These are phyloP conservation scores for Penicillium subrubescens DNA, from an alignment of 495 filamentous ascomycete species.

Conservation along the genomic window DNA sequence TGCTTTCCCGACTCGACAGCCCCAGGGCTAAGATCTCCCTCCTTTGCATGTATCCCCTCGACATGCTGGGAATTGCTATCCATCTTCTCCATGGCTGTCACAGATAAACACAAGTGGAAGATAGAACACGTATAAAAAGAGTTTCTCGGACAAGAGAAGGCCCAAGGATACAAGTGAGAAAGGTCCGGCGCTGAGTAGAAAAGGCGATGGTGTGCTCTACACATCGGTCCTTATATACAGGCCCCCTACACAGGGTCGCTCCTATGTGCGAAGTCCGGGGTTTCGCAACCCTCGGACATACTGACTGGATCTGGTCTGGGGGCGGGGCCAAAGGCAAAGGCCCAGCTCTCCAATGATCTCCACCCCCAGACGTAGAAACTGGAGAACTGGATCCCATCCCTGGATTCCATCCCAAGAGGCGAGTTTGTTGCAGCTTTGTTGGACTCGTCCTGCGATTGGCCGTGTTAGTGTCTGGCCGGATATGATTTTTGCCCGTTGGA, in stretches of 20 bases:
- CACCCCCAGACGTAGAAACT: conserved; percentile 5
- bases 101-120: not conserved
- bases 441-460: not conserved
- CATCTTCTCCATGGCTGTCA: conserved; percentile 20
- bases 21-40: not conserved
- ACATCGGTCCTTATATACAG: not conserved
- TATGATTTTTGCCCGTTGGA: not conserved
- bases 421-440: not conserved
- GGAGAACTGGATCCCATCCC: not conserved
- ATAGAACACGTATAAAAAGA: not conserved
- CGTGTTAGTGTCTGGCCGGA: not conserved
- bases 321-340: conserved; percentile 1
- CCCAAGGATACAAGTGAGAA: not conserved
- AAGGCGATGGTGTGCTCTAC: not conserved
- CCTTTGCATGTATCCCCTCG: conserved; percentile 21
- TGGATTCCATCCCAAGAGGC: no score
- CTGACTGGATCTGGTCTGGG: conserved; percentile 4
- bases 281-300: not conserved
- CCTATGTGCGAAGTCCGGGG: not conserved
- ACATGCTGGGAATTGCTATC: conserved; percentile 22
- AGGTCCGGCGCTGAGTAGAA: not conserved
- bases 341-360: not conserved
- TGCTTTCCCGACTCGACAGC: conserved; percentile 20
- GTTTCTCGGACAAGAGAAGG: not conserved
- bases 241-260: not conserved